Evolutionary conservation across 2,329 filamentous ascomycete genomes (phyloP), one percentile per base, ranked within the genome.

Genomic region (Chaetomium globosum): DNA sequence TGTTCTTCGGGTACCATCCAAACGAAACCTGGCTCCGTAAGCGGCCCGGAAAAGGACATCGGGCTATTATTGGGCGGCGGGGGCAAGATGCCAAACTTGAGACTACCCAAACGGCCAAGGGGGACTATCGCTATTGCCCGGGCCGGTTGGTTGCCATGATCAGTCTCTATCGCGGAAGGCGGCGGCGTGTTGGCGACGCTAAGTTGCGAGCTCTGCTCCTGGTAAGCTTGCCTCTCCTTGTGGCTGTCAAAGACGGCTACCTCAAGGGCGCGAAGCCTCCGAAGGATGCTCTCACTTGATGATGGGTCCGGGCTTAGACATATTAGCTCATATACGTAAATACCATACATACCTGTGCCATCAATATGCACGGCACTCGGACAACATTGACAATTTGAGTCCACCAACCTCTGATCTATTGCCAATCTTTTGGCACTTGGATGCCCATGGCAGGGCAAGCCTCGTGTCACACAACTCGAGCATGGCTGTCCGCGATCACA

Each of bases 401-500:
- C 12, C 19, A 21, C 51, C 13, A 48, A 57, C 55, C 55, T 48
- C 16, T 46, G 36, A 30, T 58, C 56, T 13, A 48, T 16, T 12
- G 9, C 43, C 4, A 51, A 21, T n/a, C 43, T 51, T 31, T 23
- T 51, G 5, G 28, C 30, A 26, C 43, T 43, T 13, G 30, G 60
- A n/a, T 51, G 60, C 16, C 60, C 52, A 31, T 39, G 21, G 16
- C 60, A 62, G 16, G 52, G 43, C 39, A 62, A 23, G 0, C 53
- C 60, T 3, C 60, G 60, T 7, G 53, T 16, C 9, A 49, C 60
- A 39, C 60, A 62, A 30, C 52, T 62, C 23, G 60, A 56, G 60
- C 60, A 62, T 26, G 60, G 60, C 30, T 49, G n/a, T 2, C 53
- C 28, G 8, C 60, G 52, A 30, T 62, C 60, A 30, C 60, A 62